phyloP scores from a whole-genome alignment of 805 yeast genomes.

The Pachysolen tannophilus region DNA sequence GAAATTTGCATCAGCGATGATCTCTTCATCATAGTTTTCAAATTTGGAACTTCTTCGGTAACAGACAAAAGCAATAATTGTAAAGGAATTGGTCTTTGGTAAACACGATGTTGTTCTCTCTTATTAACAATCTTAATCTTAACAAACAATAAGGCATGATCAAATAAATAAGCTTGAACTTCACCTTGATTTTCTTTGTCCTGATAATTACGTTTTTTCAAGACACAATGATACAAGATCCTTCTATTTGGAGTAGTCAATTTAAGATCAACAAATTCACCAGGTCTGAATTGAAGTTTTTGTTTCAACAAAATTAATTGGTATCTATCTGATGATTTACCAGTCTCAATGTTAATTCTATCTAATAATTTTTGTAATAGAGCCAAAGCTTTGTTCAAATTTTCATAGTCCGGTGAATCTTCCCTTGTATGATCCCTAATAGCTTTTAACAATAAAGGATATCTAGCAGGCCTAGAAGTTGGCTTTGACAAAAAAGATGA shows the following conservation, averaged over 20 bases:
- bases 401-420: constrained; percentile 64
- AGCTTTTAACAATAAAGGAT: constrained; percentile 76
- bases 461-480: constrained; percentile 91
- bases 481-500: constrained; percentile 93
- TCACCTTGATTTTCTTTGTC: constrained; percentile 69
- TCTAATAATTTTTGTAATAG: constrained; percentile 68
- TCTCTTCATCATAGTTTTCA: constrained; percentile 33
- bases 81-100: constrained; percentile 79
- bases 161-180: constrained; percentile 80
- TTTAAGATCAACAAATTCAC: constrained; percentile 81
- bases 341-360: constrained; percentile 79
- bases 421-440: constrained; percentile 75
- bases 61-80: constrained; percentile 69
- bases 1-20: constrained; percentile 14
- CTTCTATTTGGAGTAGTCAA: constrained; percentile 74
- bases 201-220: constrained; percentile 68
- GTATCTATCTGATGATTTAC: constrained; percentile 89
- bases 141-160: constrained; percentile 79
- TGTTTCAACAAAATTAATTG: constrained; percentile 82
- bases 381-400: constrained; percentile 65
- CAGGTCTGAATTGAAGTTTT: constrained; percentile 70
- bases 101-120: constrained; percentile 86
- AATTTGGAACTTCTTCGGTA: constrained; percentile 69
- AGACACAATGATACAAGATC: constrained; percentile 69
- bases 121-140: constrained; percentile 81